Evolutionary conservation across 2,329 filamentous ascomycete genomes (phyloP).

Genomic region (Xylariomycetidae sp.): DNA sequence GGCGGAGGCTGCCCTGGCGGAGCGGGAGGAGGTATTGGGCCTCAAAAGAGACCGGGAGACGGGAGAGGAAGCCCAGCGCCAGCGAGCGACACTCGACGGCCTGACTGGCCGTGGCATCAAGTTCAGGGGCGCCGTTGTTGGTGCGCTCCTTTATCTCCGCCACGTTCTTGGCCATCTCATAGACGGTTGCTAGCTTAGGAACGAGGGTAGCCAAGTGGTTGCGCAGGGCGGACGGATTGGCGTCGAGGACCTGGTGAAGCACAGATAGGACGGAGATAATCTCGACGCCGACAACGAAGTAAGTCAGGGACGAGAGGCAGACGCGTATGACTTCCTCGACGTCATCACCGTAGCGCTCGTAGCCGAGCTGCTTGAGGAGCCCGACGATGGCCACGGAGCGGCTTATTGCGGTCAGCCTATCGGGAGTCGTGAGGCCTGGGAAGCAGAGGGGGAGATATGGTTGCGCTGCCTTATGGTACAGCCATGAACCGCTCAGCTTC

Average conservation of each 20-base stretch:
- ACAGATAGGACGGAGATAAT: conserved; percentile 42
- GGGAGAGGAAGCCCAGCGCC: conserved; percentile 41
- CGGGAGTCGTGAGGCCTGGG: conserved; percentile 19
- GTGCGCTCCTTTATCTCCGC: conserved; percentile 2
- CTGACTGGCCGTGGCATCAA: conserved; percentile 1
- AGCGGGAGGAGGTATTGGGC: conserved; percentile 38
- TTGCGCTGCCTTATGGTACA: conserved; percentile 26
- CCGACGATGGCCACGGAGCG: conserved; percentile 43
- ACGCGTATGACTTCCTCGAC: conserved; percentile 40
- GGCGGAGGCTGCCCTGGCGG: conserved; percentile 37
- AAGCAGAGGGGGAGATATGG: conserved; percentile 35
- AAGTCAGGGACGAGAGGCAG: conserved; percentile 41
- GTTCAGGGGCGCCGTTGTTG: conserved; percentile 4
- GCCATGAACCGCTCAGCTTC: conserved; percentile 20
- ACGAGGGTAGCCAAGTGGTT: conserved; percentile 45
- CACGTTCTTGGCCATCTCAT: conserved; percentile 24
- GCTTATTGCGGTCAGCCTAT: conserved; percentile 27
- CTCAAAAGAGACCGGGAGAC: conserved; percentile 43
- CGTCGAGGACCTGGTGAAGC: conserved; percentile 40
- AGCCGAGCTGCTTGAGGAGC: conserved; percentile 43
- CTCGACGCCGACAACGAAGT: conserved; percentile 35
- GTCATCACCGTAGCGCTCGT: conserved; percentile 47
- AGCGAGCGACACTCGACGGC: conserved; percentile 38
- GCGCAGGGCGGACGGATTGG: conserved; percentile 39
- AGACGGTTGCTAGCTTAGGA: conserved; percentile 34